Evolutionary conservation across 352 stramenopile species (phyloP).

Genomic region (Phytopythium mirpurense): DNA sequence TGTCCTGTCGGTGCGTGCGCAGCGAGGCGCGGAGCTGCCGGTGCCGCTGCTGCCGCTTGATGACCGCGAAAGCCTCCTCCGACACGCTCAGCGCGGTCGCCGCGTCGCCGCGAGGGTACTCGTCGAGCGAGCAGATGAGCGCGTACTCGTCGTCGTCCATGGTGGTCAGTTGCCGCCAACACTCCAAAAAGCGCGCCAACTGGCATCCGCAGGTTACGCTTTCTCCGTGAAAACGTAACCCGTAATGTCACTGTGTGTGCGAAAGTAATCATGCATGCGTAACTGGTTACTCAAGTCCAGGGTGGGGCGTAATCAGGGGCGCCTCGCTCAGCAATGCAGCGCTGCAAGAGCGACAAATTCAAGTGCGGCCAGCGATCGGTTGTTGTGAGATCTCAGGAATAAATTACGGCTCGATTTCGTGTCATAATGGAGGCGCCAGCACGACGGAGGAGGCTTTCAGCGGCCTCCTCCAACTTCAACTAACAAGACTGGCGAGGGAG

Average conservation of each 20-base stretch:
- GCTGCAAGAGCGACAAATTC: too few species aligned
- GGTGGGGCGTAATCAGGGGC: too few species aligned
- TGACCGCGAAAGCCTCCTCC: conserved; percentile 46
- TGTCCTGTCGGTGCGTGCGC: conserved; percentile 53
- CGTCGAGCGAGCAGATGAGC: conserved; percentile 36
- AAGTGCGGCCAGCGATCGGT: too few species aligned
- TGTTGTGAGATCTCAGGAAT: too few species aligned
- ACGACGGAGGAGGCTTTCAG: neutral
- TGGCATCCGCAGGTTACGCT: neutral
- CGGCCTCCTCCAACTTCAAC: conserved; percentile 3
- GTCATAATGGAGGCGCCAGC: conserved; percentile 1
- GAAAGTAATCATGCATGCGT: too few species aligned
- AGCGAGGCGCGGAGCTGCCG: conserved; percentile 35
- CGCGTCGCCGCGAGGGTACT: conserved; percentile 16
- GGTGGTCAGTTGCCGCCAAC: neutral
- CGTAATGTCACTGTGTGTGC: too few species aligned
- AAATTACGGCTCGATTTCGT: conserved; percentile 8
- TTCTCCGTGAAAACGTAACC: neutral
- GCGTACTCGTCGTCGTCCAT: conserved; percentile 53
- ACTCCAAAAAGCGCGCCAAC: neutral
- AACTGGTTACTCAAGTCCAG: too few species aligned
- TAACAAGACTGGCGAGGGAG: neutral
- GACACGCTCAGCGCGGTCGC: conserved; percentile 24
- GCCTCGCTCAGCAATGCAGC: too few species aligned
- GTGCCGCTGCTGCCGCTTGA: conserved; percentile 53